Evolutionary conservation across 2,329 filamentous ascomycete genomes (phyloP).

Genomic region (Emergomyces africanus): DNA sequence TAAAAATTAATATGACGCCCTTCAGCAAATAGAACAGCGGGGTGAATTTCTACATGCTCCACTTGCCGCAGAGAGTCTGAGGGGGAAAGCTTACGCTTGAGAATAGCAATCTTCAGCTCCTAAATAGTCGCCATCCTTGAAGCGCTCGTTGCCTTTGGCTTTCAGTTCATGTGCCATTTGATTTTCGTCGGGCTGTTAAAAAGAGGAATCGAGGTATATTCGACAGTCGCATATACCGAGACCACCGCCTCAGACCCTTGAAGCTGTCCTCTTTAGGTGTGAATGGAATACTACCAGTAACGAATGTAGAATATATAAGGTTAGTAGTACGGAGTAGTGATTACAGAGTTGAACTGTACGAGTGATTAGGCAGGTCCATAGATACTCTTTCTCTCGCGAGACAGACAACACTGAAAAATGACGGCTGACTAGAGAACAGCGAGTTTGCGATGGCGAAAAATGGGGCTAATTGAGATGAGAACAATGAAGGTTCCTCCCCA

Average conservation of each 20-base stretch:
- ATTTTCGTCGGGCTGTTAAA: not conserved
- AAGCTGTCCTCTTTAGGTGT: not conserved
- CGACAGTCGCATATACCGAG: not conserved
- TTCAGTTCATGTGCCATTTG: conserved; percentile 29
- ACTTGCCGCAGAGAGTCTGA: not conserved
- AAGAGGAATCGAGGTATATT: not conserved
- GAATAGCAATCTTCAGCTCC: conserved; percentile 36
- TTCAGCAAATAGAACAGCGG: not conserved
- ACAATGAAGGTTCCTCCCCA: not conserved
- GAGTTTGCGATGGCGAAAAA: not conserved
- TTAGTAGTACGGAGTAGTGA: not conserved
- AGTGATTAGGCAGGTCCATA: not conserved
- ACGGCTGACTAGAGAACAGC: not conserved
- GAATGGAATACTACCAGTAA: not conserved
- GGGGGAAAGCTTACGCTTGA: conserved; percentile 27
- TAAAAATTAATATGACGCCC: too few relatives aligned
- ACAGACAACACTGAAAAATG: not conserved
- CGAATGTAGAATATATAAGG: not conserved
- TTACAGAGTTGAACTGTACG: not conserved
- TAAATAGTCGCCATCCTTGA: conserved; percentile 32
- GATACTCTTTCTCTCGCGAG: not conserved
- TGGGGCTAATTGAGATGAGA: not conserved
- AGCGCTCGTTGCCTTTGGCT: conserved; percentile 34
- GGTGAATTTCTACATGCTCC: not conserved
- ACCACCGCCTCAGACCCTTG: not conserved